These are phyloP conservation scores for Aaosphaeria pasadenensis DNA, from an alignment of 2,329 filamentous ascomycete species.

Conservation along the genomic window DNA sequence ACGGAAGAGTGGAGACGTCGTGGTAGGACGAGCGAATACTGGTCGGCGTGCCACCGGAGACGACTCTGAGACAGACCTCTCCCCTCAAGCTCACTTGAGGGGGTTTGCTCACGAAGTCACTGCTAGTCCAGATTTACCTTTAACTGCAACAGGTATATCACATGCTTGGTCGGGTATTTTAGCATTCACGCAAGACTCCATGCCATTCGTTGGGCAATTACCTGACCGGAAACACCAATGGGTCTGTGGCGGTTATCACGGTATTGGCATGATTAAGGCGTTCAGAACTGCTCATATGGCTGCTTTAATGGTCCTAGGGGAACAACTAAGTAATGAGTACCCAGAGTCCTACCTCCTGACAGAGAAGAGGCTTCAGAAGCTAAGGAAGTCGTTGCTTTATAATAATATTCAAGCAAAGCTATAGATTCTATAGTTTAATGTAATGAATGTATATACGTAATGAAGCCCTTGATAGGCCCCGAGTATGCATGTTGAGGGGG, in stretches of 20 bases:
- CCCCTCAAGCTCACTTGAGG: neutral
- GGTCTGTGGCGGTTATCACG: neutral
- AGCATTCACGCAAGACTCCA: neutral
- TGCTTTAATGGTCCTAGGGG: neutral
- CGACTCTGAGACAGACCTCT: neutral
- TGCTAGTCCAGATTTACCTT: neutral
- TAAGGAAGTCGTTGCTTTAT: neutral
- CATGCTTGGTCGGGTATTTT: neutral
- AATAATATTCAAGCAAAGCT: neutral
- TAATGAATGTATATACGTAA: too few relatives aligned
- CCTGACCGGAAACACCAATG: neutral
- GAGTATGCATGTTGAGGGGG: too few relatives aligned
- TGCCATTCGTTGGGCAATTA: neutral
- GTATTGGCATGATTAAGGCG: neutral
- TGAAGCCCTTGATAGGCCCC: too few relatives aligned
- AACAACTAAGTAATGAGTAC: neutral
- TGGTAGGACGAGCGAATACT: neutral
- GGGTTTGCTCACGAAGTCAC: neutral
- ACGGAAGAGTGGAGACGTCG: neutral
- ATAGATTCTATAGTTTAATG: too few relatives aligned
- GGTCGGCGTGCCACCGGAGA: neutral
- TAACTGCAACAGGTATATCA: neutral
- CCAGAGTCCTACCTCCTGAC: neutral
- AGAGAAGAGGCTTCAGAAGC: neutral
- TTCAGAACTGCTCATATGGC: neutral